These are phyloP conservation scores for Candida gigantensis DNA, from an alignment of 1,139 yeast species.

Conservation along the genomic window DNA sequence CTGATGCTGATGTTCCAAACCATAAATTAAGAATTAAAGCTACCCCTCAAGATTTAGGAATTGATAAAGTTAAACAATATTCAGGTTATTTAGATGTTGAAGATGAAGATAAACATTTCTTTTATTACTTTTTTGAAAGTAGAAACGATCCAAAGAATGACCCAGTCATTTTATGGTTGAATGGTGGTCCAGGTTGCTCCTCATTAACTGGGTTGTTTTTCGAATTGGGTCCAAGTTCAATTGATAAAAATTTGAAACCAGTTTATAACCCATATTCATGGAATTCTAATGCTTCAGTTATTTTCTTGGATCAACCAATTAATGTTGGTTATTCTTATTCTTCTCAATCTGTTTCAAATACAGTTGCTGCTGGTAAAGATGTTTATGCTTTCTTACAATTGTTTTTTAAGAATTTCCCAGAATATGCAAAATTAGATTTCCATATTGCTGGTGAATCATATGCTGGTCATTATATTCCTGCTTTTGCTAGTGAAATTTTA, in stretches of 20 bases:
- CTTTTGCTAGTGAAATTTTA: slow-evolving; percentile 84
- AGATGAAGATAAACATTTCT: slow-evolving; percentile 77
- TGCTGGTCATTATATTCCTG: slow-evolving; percentile 97
- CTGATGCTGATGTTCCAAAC: slow-evolving; percentile 46
- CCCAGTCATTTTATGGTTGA: slow-evolving; percentile 48
- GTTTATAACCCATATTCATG: slow-evolving; percentile 42
- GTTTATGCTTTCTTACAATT: slow-evolving; percentile 88
- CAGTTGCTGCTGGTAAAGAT: slow-evolving; percentile 89
- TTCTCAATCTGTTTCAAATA: slow-evolving; percentile 58
- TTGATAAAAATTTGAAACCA: slow-evolving; percentile 38
- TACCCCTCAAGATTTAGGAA: slow-evolving; percentile 61
- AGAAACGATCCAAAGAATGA: slow-evolving; percentile 48
- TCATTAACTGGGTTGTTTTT: slow-evolving; percentile 46
- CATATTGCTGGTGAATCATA: slow-evolving; percentile 99
- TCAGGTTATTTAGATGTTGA: slow-evolving; percentile 86
- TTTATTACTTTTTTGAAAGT: slow-evolving; percentile 47
- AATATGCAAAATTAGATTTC: slow-evolving; percentile 66
- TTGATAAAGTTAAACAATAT: slow-evolving; percentile 79
- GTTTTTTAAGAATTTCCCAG: slow-evolving; percentile 89
- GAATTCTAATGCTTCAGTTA: slow-evolving; percentile 48
- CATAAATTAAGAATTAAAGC: slow-evolving; percentile 64
- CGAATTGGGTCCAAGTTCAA: slow-evolving; percentile 45
- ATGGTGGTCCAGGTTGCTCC: slow-evolving; percentile 51
- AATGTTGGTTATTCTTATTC: slow-evolving; percentile 82
- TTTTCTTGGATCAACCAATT: slow-evolving; percentile 50